Evolutionary conservation across 441 rosid species (phyloP).

Genomic region (Gossypium davidsonii): DNA sequence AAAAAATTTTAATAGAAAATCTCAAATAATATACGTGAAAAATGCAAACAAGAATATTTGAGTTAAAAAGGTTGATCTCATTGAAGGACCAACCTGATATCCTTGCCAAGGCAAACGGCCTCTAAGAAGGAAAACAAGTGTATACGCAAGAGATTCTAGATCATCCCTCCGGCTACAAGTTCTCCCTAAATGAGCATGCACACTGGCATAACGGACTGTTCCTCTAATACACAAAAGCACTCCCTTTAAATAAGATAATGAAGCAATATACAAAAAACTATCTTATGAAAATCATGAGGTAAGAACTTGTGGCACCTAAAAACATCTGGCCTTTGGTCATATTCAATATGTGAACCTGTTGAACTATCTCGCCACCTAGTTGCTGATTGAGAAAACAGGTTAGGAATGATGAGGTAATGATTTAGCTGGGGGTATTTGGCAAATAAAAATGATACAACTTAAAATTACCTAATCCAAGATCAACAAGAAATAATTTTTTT

Average conservation of each 20-base stretch:
- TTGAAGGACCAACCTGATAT: constrained; percentile 35
- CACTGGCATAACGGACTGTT: constrained; percentile 66
- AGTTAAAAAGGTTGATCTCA: background rate
- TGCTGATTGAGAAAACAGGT: constrained; percentile 29
- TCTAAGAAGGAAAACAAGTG: constrained; percentile 54
- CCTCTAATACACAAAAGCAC: constrained; percentile 32
- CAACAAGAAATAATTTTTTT: constrained; percentile 49
- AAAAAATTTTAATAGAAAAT: background rate
- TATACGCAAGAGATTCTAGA: constrained; percentile 66
- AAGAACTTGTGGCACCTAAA: constrained; percentile 35
- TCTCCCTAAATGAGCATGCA: constrained; percentile 68
- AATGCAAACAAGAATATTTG: background rate
- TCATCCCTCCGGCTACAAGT: constrained; percentile 69
- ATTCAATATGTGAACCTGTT: constrained; percentile 52
- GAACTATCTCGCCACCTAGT: constrained; percentile 53
- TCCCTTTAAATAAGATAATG: background rate
- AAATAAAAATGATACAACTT: background rate
- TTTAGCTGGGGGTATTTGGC: background rate
- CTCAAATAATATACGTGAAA: background rate
- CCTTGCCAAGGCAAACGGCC: constrained; percentile 78
- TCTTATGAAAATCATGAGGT: background rate
- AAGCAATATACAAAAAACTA: background rate
- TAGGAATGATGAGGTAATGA: background rate
- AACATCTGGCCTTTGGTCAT: constrained; percentile 68
- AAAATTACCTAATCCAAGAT: constrained; percentile 58